These are phyloP conservation scores for Fusarium sp. DNA, from an alignment of 2,329 filamentous ascomycete genomes.

Conservation along the genomic window DNA sequence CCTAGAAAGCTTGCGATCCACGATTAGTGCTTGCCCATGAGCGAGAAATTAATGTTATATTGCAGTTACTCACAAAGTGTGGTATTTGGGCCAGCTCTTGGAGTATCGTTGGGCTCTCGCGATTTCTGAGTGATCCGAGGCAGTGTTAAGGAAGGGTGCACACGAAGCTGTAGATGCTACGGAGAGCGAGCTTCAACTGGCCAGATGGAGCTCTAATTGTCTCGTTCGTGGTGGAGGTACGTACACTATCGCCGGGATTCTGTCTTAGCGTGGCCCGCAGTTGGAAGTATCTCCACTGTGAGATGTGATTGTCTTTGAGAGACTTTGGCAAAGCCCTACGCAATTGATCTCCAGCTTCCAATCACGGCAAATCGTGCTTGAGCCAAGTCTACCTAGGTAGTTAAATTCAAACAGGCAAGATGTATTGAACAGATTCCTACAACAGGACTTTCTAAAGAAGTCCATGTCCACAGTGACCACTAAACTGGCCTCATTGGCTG, in stretches of 20 bases:
- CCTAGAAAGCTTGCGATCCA: constrained; percentile 13
- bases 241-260: constrained; percentile 32
- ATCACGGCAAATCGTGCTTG: neutral
- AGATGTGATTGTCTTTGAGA: neutral
- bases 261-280: constrained; percentile 18
- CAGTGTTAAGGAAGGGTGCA: neutral
- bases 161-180: constrained; percentile 28
- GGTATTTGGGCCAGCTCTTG: neutral
- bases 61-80: constrained; percentile 7
- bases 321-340: neutral
- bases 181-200: constrained; percentile 42
- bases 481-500: neutral
- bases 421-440: neutral
- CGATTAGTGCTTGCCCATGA: constrained; percentile 24
- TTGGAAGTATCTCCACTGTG: constrained; percentile 21
- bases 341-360: neutral
- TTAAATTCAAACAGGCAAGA: too few relatives aligned
- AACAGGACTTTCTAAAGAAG: neutral
- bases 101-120: neutral
- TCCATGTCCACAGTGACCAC: neutral
- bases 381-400: neutral
- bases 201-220: constrained; percentile 47
- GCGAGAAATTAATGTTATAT: neutral
- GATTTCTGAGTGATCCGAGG: neutral
- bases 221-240: constrained; percentile 28